Conservation (phyloP, 352 stramenopile species). For the Globisporangium spiculum region DNA sequence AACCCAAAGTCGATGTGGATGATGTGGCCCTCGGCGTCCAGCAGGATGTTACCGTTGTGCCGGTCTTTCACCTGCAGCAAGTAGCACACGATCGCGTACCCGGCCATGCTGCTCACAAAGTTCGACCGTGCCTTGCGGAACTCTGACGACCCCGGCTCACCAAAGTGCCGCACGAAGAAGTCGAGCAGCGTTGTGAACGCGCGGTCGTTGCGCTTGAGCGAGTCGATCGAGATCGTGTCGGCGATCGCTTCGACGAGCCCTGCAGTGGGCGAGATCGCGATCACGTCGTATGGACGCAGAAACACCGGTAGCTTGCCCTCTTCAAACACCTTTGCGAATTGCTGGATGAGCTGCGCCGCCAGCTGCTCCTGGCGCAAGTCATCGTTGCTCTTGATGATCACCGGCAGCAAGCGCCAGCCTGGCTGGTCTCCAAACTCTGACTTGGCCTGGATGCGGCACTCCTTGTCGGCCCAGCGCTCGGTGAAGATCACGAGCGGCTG, state of each 20-base stretch:
- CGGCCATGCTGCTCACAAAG: slow-evolving; percentile 85
- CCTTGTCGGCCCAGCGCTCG: slow-evolving; percentile 94
- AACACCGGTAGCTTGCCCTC: slow-evolving; percentile 93
- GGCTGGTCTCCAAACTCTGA: slow-evolving; percentile 84
- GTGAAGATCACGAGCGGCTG: slow-evolving; percentile 88
- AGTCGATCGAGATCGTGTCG: slow-evolving; percentile 97
- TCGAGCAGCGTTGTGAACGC: slow-evolving; percentile 90
- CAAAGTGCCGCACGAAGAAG: slow-evolving; percentile 95
- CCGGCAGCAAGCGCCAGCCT: slow-evolving; percentile 89
- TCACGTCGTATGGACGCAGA: slow-evolving; percentile 95
- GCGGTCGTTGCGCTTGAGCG: slow-evolving; percentile 95
- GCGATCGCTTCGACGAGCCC: slow-evolving; percentile 96
- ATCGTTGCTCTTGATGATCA: slow-evolving; percentile 99
- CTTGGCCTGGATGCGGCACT: slow-evolving; percentile 83
- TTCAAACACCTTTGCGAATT: slow-evolving; percentile 94
- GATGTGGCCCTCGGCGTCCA: slow-evolving; percentile 95
- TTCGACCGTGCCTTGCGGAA: slow-evolving; percentile 83
- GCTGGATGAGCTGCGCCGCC: slow-evolving; percentile 94
- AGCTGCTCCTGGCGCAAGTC: slow-evolving; percentile 98
- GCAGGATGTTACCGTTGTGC: slow-evolving; percentile 97
- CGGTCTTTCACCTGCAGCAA: slow-evolving; percentile 97
- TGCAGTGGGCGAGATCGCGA: slow-evolving; percentile 91
- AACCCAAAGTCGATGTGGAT: slow-evolving; percentile 98
- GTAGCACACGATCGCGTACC: slow-evolving; percentile 95
- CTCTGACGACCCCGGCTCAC: slow-evolving; percentile 57